Conservation (phyloP, 106 monocot species). For the Narthecium ossifragum region DNA sequence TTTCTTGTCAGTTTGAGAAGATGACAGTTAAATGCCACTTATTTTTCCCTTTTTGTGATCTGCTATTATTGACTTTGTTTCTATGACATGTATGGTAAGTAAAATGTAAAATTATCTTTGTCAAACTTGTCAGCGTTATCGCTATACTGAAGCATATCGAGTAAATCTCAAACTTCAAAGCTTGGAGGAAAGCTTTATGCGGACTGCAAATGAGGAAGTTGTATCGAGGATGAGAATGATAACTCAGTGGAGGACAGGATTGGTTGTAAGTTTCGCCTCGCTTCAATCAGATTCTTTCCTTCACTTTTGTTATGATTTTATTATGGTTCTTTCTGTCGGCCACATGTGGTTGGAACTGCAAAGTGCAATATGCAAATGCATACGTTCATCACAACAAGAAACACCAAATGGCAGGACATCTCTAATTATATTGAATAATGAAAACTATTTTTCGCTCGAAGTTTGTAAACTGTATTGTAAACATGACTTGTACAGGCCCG, state of each 20-base stretch:
- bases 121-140: constrained; percentile 55
- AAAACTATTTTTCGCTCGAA: background rate
- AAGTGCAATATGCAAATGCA: background rate
- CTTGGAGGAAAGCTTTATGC: constrained; percentile 42
- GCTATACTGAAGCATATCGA: constrained; percentile 74
- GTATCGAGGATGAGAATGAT: constrained; percentile 31
- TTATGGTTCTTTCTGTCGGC: too few species aligned
- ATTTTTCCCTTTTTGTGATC: background rate
- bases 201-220: constrained; percentile 35
- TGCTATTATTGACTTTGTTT: background rate
- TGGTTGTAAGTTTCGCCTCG: constrained; percentile 61
- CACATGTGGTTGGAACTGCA: background rate
- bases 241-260: constrained; percentile 60
- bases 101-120: background rate
- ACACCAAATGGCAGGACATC: too few species aligned
- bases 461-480: too few species aligned
- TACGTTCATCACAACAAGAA: too few species aligned
- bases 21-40: background rate
- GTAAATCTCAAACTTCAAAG: constrained; percentile 46
- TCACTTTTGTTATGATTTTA: background rate
- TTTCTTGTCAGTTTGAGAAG: too few species aligned
- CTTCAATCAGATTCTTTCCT: background rate
- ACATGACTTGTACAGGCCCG: too few species aligned
- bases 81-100: background rate
- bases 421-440: background rate